Evolutionary conservation across 345 rosid species (phyloP).

Genomic region (Turritis glabra): DNA sequence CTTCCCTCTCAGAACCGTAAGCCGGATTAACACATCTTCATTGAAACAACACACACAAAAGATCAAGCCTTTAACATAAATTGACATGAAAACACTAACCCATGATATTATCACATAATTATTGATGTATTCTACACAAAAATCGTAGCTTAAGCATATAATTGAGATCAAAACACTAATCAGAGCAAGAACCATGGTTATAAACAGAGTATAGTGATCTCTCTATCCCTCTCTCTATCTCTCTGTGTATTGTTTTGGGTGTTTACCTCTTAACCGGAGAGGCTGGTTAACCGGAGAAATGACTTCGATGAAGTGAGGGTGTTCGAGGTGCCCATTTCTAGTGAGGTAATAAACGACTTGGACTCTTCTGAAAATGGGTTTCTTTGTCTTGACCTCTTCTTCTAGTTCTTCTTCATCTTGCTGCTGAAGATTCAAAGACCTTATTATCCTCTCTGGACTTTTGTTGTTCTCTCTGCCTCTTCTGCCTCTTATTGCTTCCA

Average conservation of each 20-base stretch:
- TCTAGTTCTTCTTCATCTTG: conserved; percentile 19
- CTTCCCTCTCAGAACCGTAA: conserved; percentile 74
- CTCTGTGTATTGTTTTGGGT: background rate
- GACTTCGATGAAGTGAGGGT: conserved; percentile 90
- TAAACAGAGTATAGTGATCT: background rate
- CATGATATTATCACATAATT: background rate
- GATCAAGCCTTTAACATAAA: background rate
- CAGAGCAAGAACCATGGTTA: background rate
- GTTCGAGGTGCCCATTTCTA: conserved; percentile 89
- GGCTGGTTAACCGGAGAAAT: conserved; percentile 60
- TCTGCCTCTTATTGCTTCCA: conserved; percentile 35
- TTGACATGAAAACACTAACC: background rate
- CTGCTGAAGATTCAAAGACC: conserved; percentile 28
- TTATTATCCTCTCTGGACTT: conserved; percentile 36
- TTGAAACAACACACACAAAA: background rate
- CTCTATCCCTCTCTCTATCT: background rate
- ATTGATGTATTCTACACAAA: background rate
- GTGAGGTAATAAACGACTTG: conserved; percentile 87
- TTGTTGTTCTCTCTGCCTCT: conserved; percentile 36
- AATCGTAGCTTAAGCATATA: background rate
- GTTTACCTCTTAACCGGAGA: conserved; percentile 77
- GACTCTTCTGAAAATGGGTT: conserved; percentile 43
- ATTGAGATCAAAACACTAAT: background rate
- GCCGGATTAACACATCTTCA: conserved; percentile 69
- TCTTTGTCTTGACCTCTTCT: conserved; percentile 27